A percentile compares a stretch with the other conserved stretches of the same genome.
phyloP scores from a whole-genome alignment of 495 filamentous ascomycete genomes.

The Tuber brumale region DNA sequence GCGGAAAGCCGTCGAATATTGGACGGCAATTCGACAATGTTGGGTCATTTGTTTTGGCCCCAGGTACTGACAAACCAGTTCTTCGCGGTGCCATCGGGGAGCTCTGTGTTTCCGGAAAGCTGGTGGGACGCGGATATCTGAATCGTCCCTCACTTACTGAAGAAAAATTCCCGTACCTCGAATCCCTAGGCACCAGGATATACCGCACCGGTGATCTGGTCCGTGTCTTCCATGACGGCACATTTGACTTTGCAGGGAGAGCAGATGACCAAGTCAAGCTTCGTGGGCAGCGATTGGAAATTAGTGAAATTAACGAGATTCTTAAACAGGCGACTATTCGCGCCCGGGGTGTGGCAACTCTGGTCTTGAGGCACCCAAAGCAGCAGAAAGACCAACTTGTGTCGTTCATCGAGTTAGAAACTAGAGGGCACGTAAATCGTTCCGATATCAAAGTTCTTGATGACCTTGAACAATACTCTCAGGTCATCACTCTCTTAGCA shows the following conservation, averaged over 20 bases:
- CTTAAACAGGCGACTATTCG: conserved; percentile 49
- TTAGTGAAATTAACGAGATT: conserved; percentile 66
- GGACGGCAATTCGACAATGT: conserved; percentile 77
- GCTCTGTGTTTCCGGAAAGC: conserved; percentile 74
- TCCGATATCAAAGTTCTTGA: conserved; percentile 40
- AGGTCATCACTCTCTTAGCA: conserved; percentile 42
- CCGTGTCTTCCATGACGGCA: conserved; percentile 61
- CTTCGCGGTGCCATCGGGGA: conserved; percentile 76
- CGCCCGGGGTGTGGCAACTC: conserved; percentile 56
- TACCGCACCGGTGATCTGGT: conserved; percentile 80
- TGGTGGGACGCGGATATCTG: conserved; percentile 83
- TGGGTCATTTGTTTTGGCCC: conserved; percentile 68
- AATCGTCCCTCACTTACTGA: conserved; percentile 63
- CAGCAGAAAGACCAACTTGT: conserved; percentile 64
- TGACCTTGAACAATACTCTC: conserved; percentile 18
- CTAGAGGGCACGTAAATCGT: conserved; percentile 8
- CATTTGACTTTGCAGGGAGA: conserved; percentile 66
- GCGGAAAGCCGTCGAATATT: conserved; percentile 76
- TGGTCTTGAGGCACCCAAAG: conserved; percentile 58
- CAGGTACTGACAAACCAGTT: conserved; percentile 60
- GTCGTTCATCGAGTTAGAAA: conserved; percentile 53
- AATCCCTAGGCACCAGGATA: conserved; percentile 49
- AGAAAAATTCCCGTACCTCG: conserved; percentile 57
- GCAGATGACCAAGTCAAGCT: conserved; percentile 77
- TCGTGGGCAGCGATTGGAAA: conserved; percentile 68